Evolutionary conservation across 768 basidiomycete genomes (phyloP), one percentile per base, ranked within the genome.

Genomic region (Collybia sordida): DNA sequence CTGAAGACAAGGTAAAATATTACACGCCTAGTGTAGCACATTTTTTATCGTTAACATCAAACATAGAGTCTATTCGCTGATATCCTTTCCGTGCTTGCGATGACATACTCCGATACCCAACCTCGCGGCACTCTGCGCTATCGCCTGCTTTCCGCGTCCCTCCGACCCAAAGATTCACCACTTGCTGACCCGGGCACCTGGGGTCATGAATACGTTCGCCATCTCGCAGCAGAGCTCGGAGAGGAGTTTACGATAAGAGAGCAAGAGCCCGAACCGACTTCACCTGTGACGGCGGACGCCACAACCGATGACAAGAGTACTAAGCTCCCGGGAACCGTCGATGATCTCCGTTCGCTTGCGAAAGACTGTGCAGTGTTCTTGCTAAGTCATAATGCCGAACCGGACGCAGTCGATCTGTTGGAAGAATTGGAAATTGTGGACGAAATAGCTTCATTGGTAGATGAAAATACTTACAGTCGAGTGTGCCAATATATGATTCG

Each of bases 21-120:
- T 12, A 12, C 28, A 25, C 18, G 1, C 3, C n/a, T 12, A 3
- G n/a, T 4, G 37, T 2, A 12, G 42, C 4, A 24, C 28, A 38
- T 51, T 56, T 6, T 50, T 35, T 28, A 34, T 46, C 46, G 31
- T 42, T 28, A 3, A 23, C n/a, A 22, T 39, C 56, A 42, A 8
- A 51, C 3, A n/a, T 65, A 97, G 93, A 88, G 89, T 57, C 81
- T 97, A 37, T 95, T 98, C 64, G 94, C 94, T 21, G 95, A 98
- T 60, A 98, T 99, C 52, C 80, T 99, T 22, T 98, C 96, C 34
- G 96, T 98, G 5, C 85, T 99, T 39, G 97, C 96, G 6, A 99
- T 99, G 97, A 99, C 97, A 6, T 98, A 98, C 66, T 98, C 95
- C 7, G 97, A 99, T 71, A 95, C 93, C 15, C 86, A 97, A 72